Evolutionary conservation across 306 rosid species (phyloP).

Genomic region (Trifolium pratense): DNA sequence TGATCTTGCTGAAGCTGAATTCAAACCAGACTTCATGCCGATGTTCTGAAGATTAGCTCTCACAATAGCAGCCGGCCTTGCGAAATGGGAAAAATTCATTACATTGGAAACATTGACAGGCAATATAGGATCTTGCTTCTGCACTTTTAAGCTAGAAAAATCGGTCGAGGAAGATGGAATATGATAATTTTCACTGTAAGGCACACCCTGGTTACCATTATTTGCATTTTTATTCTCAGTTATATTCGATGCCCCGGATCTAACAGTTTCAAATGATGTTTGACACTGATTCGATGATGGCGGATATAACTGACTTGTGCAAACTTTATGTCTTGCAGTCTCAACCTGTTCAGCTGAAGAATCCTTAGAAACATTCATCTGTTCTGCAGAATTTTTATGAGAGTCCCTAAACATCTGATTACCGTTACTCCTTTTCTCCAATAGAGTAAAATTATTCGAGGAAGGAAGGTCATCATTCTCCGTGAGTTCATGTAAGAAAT

Average conservation of each 20-base stretch:
- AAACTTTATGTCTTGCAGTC: conserved; percentile 50
- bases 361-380: conserved; percentile 56
- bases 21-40: conserved; percentile 48
- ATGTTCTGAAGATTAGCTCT: conserved; percentile 71
- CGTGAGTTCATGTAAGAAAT: conserved; percentile 68
- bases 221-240: conserved; percentile 50
- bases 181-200: conserved; percentile 49
- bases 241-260: conserved; percentile 54
- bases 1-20: conserved; percentile 48
- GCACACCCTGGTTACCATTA: conserved; percentile 45
- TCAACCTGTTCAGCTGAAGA: conserved; percentile 55
- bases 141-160: conserved; percentile 52
- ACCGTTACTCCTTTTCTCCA: conserved; percentile 56
- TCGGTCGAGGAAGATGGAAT: conserved; percentile 58
- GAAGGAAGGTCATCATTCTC: conserved; percentile 53
- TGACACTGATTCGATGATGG: conserved; percentile 61
- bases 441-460: conserved; percentile 49
- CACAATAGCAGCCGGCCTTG: conserved; percentile 75
- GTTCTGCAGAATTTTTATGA: conserved; percentile 53
- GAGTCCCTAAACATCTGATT: conserved; percentile 60
- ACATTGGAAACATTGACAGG: conserved; percentile 52
- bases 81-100: conserved; percentile 90
- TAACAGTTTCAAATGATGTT: conserved; percentile 55
- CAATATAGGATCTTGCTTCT: conserved; percentile 58
- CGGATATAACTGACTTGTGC: conserved; percentile 49